These are phyloP conservation scores for Serendipita vermifera DNA, from an alignment of 768 basidiomycete genomes.

Conservation along the genomic window DNA sequence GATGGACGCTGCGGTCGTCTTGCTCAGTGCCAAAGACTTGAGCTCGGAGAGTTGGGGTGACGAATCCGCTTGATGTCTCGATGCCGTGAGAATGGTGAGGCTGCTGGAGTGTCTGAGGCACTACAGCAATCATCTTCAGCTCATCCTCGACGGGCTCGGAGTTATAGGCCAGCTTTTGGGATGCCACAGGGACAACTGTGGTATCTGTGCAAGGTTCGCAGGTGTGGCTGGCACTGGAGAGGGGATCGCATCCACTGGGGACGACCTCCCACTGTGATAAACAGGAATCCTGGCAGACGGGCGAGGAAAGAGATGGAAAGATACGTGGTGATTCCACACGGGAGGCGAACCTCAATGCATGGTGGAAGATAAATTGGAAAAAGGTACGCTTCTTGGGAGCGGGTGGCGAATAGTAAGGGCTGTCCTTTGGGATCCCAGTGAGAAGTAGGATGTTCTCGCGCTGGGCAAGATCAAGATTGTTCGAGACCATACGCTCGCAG, in stretches of 20 bases:
- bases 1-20: not conserved
- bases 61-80: not conserved
- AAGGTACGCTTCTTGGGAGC: not conserved
- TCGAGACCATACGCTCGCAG: not conserved
- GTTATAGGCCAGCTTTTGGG: not conserved
- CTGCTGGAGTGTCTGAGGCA: not conserved
- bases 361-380: not conserved
- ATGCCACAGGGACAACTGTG: not conserved
- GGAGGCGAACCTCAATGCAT: not conserved
- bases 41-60: not conserved
- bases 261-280: not conserved
- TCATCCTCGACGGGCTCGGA: not conserved
- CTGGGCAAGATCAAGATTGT: not conserved
- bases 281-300: not conserved
- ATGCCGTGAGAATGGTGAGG: not conserved
- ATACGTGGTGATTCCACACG: not conserved
- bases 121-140: no score
- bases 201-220: not conserved
- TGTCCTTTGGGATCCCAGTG: not conserved
- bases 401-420: not conserved
- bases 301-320: not conserved
- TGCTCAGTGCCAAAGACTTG: not conserved
- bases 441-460: slow-evolving; percentile 3
- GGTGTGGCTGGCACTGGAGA: not conserved
- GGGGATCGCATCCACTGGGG: not conserved